Evolutionary conservation across 305 asterid genomes (phyloP).

Genomic region (Stenogyne calaminthoides): DNA sequence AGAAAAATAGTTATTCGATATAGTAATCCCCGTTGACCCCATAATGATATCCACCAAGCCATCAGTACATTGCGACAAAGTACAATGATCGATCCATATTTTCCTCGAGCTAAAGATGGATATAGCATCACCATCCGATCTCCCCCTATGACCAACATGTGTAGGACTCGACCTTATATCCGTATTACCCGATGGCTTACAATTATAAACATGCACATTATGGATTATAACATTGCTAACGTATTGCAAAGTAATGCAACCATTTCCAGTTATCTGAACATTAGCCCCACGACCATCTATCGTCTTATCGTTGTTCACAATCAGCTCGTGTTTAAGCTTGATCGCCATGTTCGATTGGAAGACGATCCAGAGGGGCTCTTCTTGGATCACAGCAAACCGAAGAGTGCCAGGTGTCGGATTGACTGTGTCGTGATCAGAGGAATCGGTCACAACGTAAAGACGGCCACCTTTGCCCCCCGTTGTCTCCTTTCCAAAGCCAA

Average conservation of each 20-base stretch:
- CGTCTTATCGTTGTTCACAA: slow-evolving; percentile 68
- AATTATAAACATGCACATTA: slow-evolving; percentile 62
- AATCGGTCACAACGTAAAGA: slow-evolving; percentile 64
- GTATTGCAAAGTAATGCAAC: slow-evolving; percentile 78
- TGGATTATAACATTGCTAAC: slow-evolving; percentile 79
- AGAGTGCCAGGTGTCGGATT: slow-evolving; percentile 80
- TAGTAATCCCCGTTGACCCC: slow-evolving; percentile 89
- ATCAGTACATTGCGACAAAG: slow-evolving; percentile 80
- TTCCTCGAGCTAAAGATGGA: slow-evolving; percentile 71
- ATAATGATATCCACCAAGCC: slow-evolving; percentile 79
- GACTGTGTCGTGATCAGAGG: slow-evolving; percentile 68
- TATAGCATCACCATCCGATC: slow-evolving; percentile 89
- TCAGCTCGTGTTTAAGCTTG: slow-evolving; percentile 75
- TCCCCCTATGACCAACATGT: slow-evolving; percentile 72
- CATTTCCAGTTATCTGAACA: slow-evolving; percentile 81
- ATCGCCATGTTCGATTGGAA: slow-evolving; percentile 67
- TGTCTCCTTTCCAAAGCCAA: slow-evolving; percentile 67
- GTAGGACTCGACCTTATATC: slow-evolving; percentile 74
- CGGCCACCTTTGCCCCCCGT: slow-evolving; percentile 82
- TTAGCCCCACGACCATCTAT: slow-evolving; percentile 84
- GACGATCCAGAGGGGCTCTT: slow-evolving; percentile 77
- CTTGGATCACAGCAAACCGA: slow-evolving; percentile 83
- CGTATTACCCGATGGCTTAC: slow-evolving; percentile 76
- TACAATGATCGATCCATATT: slow-evolving; percentile 92
- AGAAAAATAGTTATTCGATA: slow-evolving; percentile 74